These are phyloP conservation scores for Kingdonia uniflora DNA, from an alignment of 164 flowering plant genomes.

Conservation along the genomic window DNA sequence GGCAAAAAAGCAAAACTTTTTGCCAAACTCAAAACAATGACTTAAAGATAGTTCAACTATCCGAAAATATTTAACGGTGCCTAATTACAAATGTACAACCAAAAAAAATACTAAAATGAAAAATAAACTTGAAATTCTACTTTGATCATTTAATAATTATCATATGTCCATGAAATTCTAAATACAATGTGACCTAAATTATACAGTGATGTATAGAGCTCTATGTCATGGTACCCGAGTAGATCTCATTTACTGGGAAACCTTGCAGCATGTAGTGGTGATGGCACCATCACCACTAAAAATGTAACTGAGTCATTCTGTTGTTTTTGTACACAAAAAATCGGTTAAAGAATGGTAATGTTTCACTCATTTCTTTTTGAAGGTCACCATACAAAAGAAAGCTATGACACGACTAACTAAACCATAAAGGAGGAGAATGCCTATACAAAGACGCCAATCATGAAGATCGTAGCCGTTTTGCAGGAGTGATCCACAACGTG, in stretches of 20 bases:
- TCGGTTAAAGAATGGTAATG: background rate
- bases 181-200: background rate
- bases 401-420: slow-evolving; percentile 50
- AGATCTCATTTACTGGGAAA: background rate
- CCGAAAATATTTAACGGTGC: no score
- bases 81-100: no score
- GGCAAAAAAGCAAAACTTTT: no score
- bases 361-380: slow-evolving; percentile 50
- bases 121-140: no score
- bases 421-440: slow-evolving; percentile 46
- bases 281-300: background rate
- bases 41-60: no score
- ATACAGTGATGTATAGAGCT: background rate
- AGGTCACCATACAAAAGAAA: slow-evolving; percentile 54
- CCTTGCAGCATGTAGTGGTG: no score
- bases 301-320: background rate
- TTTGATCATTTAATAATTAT: slow-evolving; percentile 8
- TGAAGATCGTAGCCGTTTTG: slow-evolving; percentile 49
- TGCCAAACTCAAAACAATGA: no score
- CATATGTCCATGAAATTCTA: slow-evolving; percentile 1
- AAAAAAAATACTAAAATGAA: no score
- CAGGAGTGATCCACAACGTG: slow-evolving; percentile 75
- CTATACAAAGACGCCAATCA: slow-evolving; percentile 55
- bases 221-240: background rate
- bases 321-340: slow-evolving; percentile 3